Evolutionary conservation across 2,329 filamentous ascomycete genomes (phyloP), one percentile per base, ranked within the genome.

Genomic region (Hirsutella rhossiliensis): DNA sequence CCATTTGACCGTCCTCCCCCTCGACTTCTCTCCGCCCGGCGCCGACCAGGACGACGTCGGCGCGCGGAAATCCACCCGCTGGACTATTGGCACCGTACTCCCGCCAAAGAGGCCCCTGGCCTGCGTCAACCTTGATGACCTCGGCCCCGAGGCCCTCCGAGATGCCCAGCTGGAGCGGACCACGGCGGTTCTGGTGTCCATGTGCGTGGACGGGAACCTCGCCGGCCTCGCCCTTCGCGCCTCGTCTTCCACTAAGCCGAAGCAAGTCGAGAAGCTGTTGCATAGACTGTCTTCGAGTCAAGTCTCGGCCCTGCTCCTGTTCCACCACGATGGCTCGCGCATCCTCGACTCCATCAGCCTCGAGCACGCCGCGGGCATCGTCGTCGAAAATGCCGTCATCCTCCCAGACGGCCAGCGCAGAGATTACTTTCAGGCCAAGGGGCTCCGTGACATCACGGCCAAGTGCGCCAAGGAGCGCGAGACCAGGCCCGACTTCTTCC

Each of bases 361-460:
- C 23, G 52, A 53, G 2, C 46, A 59, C 5, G 48, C 67, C 17
- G 52, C 55, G 2, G 67, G 67, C 4, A 44, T 68, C 34, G 59
- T 69, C 40, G 57, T 68, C 30, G 59, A 65, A 43, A 69, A 68
- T 48, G 66, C 61, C 7, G 62, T 61, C 11, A 67, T 69, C 15
- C 54, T 65, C 7, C 53, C 56, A 6, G 59, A 64, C 40, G 67
- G 67, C 4, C 54, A 63, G 39, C 56, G 63, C 18, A 56, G 65
- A 18, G 65, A 71, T 47, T 71, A 65, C 49, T 70, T 69, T 49
- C 61, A 65, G 40, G 61, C 65, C 23, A 43, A 52, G 11, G 47
- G 55, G 4, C 58, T 68, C 41, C 59, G 65, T 17, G 48, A 54
- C 2, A 46, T 54, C 32, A 57, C 64, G 52, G 41, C 51, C 4